Percentiles rank a stretch among this genome's conserved stretches.
Conservation (phyloP, 257 asterid genomes). For the Nicotiana undulata region DNA sequence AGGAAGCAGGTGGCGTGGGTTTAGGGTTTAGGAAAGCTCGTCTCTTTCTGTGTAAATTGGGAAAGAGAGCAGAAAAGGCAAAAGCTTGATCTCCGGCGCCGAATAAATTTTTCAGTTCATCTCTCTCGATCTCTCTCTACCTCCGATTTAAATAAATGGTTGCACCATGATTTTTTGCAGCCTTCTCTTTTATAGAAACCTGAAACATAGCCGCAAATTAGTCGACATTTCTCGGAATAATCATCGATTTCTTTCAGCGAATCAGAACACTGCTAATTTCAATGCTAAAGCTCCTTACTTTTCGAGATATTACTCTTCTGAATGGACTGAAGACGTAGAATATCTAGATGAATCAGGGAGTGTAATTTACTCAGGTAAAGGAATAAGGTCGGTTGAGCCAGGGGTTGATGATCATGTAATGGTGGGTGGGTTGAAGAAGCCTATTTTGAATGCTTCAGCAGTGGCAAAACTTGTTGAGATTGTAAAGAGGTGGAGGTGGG, state of each 20-base stretch:
- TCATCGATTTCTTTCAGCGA: not conserved
- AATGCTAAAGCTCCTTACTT: not conserved
- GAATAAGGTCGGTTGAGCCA: constrained; percentile 84
- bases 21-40: no score
- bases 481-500: constrained; percentile 95
- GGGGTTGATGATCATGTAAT: constrained; percentile 83
- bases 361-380: constrained; percentile 79
- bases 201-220: not conserved
- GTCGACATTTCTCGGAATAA: not conserved
- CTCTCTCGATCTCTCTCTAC: no score
- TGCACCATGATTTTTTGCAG: no score
- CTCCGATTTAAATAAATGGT: not conserved
- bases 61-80: no score
- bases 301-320: constrained; percentile 46
- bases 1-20: no score
- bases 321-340: constrained; percentile 79
- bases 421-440: constrained; percentile 78
- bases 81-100: no score
- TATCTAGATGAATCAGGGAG: constrained; percentile 85
- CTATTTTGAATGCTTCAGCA: constrained; percentile 72
- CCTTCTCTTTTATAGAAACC: not conserved
- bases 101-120: no score
- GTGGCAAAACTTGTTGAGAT: constrained; percentile 90
- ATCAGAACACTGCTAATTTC: not conserved
- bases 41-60: no score